These are phyloP conservation scores for Fusarium abutilonis DNA, from an alignment of 2,329 filamentous ascomycete species.

Conservation along the genomic window DNA sequence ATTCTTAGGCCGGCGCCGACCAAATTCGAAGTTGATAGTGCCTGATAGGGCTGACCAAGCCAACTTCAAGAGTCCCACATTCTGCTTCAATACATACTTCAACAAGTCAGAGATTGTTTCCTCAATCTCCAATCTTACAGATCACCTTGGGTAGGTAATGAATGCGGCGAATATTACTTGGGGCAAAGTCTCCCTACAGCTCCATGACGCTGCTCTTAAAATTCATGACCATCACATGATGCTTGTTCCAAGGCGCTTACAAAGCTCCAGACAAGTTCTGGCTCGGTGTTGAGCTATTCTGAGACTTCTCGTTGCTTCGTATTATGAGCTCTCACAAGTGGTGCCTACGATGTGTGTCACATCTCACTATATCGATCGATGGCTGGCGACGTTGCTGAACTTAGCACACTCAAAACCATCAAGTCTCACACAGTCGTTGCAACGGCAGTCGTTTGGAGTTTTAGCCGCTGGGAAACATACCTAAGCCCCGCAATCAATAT, in stretches of 20 bases:
- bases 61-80: background rate
- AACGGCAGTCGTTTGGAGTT: background rate
- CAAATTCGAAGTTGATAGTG: background rate
- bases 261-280: background rate
- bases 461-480: background rate
- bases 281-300: conserved; percentile 4
- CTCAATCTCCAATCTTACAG: background rate
- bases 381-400: background rate
- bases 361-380: background rate
- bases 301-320: background rate
- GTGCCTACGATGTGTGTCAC: background rate
- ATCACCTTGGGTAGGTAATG: background rate
- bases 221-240: background rate
- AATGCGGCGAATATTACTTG: background rate
- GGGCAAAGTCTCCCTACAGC: background rate
- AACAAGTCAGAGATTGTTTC: background rate
- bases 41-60: conserved; percentile 27
- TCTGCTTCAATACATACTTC: background rate
- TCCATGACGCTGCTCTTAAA: background rate
- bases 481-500: background rate
- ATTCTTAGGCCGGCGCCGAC: background rate
- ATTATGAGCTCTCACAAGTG: conserved; percentile 13
- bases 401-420: background rate
- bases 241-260: background rate
- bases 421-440: background rate